Base-by-base conservation (phyloP, 2,329 filamentous ascomycete species). In the Didymella glomerata region DNA sequence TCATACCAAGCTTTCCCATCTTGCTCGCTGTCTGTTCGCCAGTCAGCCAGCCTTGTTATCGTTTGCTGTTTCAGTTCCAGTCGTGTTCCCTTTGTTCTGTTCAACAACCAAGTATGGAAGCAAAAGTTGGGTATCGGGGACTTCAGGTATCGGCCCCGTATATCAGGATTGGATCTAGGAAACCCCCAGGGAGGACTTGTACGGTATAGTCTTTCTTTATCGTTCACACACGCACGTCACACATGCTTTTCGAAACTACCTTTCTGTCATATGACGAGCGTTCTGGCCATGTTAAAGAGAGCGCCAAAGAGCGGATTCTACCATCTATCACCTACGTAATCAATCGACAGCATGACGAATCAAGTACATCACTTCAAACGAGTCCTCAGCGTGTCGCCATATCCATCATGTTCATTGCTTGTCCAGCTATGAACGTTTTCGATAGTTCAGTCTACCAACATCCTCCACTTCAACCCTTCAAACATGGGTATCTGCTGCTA, bases 201-300 rank as follows among this genome's bases (percentile, higher is more conserved):
- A 68, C 48, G 62, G 58, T 66, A 66, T 64, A 68, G 59, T 67
- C 64, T 67, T 59, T 68, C 64, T 41, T 62, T 67, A 54, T 57
- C 14, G 25, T 54, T 46, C 20, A 30, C n/a, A 16, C 18, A 11
- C 36, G 18, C 36, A 40, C n/a, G 36, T 20, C 27, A 46, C 27
- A 46, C 45, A 36, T 48, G 32, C 16, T 34, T 49, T 40, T 34
- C 14, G 27, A 25, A 22, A 38, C 14, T 38, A 27, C n/a, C 36
- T 44, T 42, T 32, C 40, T 45, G 49, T 52, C 49, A 4, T 7
- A 6, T 24, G 18, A 45, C 41, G 11, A 36, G 40, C 41, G 40
- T 52, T 52, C 49, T 8, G 41, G 41, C 30, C 22, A 11, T 16
- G 27, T 18, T 28, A 38, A 10, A 38, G n/a, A 42, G 16, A 28